These are phyloP conservation scores for Uromyces viciae-fabae DNA, from an alignment of 1,284 basidiomycete species.

Conservation along the genomic window DNA sequence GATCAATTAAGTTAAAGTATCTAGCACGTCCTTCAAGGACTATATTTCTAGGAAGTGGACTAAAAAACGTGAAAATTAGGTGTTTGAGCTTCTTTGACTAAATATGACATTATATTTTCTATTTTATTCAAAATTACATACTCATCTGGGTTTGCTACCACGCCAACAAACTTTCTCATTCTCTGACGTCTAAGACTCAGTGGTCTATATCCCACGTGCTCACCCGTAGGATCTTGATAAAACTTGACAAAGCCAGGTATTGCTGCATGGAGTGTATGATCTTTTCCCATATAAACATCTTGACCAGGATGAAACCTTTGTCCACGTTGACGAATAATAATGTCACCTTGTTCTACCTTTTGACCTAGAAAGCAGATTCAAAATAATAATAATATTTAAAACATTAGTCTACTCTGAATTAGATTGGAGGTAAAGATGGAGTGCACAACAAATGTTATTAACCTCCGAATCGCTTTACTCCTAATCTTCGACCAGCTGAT, in stretches of 20 bases:
- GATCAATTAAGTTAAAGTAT: constrained; percentile 36
- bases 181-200: constrained; percentile 37
- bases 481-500: constrained; percentile 81
- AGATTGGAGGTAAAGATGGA: not conserved
- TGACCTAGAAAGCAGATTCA: constrained; percentile 62
- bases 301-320: constrained; percentile 84
- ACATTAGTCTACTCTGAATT: constrained; percentile 3
- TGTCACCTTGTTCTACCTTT: constrained; percentile 83
- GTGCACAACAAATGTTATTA: constrained; percentile 49
- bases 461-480: constrained; percentile 92
- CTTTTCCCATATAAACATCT: constrained; percentile 78
- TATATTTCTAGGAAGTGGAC: constrained; percentile 33
- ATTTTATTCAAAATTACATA: not conserved
- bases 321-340: constrained; percentile 86
- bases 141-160: constrained; percentile 26
- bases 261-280: constrained; percentile 84
- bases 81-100: not conserved
- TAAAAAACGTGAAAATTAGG: not conserved
- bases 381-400: constrained; percentile 47
- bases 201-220: constrained; percentile 34
- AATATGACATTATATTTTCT: not conserved
- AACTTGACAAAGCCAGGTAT: constrained; percentile 86
- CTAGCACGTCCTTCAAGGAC: constrained; percentile 21
- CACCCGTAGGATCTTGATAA: constrained; percentile 59
- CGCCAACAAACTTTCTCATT: constrained; percentile 43